Evolutionary conservation across 352 stramenopile genomes (phyloP).

Genomic region (Pythium sp.): DNA sequence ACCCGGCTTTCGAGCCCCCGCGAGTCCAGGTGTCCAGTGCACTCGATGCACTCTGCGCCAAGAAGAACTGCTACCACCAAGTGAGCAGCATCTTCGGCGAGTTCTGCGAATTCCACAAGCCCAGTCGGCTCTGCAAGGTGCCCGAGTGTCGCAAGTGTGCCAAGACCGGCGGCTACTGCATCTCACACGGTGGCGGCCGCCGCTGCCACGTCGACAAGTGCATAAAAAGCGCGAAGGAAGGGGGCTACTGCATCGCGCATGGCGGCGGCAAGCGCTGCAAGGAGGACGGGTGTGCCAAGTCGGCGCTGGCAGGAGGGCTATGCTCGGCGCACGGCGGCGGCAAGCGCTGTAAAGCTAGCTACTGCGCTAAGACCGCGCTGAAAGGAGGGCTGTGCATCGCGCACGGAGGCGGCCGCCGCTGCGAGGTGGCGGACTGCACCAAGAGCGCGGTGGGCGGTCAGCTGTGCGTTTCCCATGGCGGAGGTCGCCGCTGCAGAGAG

Average conservation of each 20-base stretch:
- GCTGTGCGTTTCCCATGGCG: slow-evolving; percentile 61
- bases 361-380: slow-evolving; percentile 64
- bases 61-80: slow-evolving; percentile 61
- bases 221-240: slow-evolving; percentile 72
- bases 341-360: slow-evolving; percentile 44
- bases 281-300: slow-evolving; percentile 56
- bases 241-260: slow-evolving; percentile 77
- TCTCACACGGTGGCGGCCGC: slow-evolving; percentile 60
- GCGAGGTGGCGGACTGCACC: slow-evolving; percentile 39
- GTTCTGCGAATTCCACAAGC: slow-evolving; percentile 69
- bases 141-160: slow-evolving; percentile 63
- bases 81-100: slow-evolving; percentile 43
- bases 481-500: slow-evolving; percentile 55
- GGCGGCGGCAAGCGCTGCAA: slow-evolving; percentile 80
- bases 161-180: slow-evolving; percentile 76
- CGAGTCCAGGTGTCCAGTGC: slow-evolving; percentile 1
- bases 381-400: slow-evolving; percentile 65
- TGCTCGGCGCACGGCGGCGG: slow-evolving; percentile 72
- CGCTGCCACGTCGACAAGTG: slow-evolving; percentile 51
- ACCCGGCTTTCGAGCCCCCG: not conserved
- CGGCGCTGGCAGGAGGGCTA: slow-evolving; percentile 53
- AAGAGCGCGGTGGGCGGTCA: slow-evolving; percentile 66
- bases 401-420: slow-evolving; percentile 58
- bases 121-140: slow-evolving; percentile 63
- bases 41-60: slow-evolving; percentile 38